A percentile compares a stretch with the other conserved stretches of the same genome.
phyloP scores from a whole-genome alignment of 805 yeast genomes.

The Helenozyma rhizophorensis region DNA sequence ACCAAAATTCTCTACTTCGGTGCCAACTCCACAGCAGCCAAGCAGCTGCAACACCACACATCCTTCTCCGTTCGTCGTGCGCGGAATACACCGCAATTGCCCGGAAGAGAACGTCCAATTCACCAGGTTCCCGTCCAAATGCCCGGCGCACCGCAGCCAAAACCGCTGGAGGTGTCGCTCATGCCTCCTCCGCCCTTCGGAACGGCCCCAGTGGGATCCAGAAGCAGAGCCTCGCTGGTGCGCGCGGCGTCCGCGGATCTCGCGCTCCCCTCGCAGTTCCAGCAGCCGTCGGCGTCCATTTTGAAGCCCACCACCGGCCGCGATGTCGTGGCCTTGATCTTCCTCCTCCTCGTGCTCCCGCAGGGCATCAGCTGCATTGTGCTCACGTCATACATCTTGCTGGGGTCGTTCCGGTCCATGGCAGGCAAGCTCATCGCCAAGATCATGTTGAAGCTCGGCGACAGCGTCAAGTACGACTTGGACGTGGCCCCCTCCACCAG shows the following conservation, averaged over 20 bases:
- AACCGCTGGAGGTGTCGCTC: neutral
- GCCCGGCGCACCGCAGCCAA: constrained; percentile 1
- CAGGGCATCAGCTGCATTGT: constrained; percentile 21
- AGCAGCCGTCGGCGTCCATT: neutral
- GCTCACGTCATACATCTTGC: constrained; percentile 20
- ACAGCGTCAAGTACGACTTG: constrained; percentile 4
- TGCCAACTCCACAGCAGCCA: too few species aligned
- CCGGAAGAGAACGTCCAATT: too few species aligned
- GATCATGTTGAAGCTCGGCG: constrained; percentile 9
- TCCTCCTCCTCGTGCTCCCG: constrained; percentile 27
- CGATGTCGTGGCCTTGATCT: constrained; percentile 30
- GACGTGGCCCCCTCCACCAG: constrained; percentile 7
- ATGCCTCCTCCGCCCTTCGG: constrained; percentile 10
- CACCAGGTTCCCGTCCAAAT: neutral
- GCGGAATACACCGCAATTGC: neutral
- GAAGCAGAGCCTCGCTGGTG: too few species aligned
- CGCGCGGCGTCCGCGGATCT: too few species aligned
- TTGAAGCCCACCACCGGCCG: constrained; percentile 15
- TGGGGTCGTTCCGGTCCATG: constrained; percentile 26
- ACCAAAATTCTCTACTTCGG: neutral
- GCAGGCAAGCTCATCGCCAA: constrained; percentile 24
- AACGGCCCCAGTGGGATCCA: neutral
- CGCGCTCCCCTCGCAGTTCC: neutral
- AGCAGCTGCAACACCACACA: neutral
- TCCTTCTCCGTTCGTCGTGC: neutral